These are phyloP conservation scores for Penstemon davidsonii DNA, from an alignment of 257 asterid species.

Conservation along the genomic window DNA sequence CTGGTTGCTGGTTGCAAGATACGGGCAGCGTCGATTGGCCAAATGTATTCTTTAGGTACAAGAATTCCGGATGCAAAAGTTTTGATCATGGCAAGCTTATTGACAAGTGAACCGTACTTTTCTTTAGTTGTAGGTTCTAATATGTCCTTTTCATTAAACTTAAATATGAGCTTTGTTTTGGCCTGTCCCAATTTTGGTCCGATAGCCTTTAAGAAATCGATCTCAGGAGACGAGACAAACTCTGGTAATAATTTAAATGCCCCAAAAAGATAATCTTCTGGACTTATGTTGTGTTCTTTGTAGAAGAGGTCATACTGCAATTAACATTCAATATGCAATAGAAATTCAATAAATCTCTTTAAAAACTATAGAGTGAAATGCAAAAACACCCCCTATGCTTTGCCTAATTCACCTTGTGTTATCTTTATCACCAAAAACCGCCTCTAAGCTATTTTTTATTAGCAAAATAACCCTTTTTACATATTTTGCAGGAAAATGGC, in stretches of 20 bases:
- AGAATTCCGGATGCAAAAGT: conserved; percentile 74
- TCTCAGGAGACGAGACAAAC: conserved; percentile 91
- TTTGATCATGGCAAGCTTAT: conserved; percentile 57
- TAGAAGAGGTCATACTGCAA: conserved; percentile 74
- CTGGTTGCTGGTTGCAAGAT: conserved; percentile 59
- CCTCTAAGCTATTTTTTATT: too few species aligned
- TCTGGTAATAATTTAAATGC: conserved; percentile 40
- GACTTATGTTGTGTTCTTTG: conserved; percentile 53
- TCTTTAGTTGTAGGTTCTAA: conserved; percentile 68
- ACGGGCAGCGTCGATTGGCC: conserved; percentile 57
- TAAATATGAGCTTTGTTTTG: conserved; percentile 57
- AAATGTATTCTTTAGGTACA: conserved; percentile 77
- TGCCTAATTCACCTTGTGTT: too few species aligned
- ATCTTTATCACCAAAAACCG: too few species aligned
- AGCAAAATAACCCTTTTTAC: too few species aligned
- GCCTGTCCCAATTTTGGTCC: conserved; percentile 40
- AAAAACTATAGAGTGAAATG: too few species aligned
- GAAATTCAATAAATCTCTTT: neutral
- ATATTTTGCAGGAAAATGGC: too few species aligned
- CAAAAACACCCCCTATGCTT: too few species aligned
- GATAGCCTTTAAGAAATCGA: conserved; percentile 74
- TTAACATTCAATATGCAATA: conserved; percentile 14
- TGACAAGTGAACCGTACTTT: conserved; percentile 50
- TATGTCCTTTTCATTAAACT: conserved; percentile 36
- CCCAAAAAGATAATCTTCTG: conserved; percentile 38